Evolutionary conservation across 441 rosid genomes (phyloP).

Genomic region (Kokia cookei): DNA sequence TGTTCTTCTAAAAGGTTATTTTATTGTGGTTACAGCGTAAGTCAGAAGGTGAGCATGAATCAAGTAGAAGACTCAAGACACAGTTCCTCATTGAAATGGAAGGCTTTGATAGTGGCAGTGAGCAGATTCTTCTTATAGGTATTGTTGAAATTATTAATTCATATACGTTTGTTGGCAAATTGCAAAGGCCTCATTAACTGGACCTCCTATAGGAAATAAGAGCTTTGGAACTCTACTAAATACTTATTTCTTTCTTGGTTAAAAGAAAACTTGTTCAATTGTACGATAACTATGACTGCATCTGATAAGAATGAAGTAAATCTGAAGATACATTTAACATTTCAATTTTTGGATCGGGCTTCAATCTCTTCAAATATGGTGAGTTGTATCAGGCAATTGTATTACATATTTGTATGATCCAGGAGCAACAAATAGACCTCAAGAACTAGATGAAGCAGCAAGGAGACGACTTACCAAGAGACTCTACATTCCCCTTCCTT

Average conservation of each 20-base stretch:
- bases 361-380: neutral
- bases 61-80: slow-evolving; percentile 92
- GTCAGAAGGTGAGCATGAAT: slow-evolving; percentile 97
- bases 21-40: slow-evolving; percentile 58
- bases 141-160: slow-evolving; percentile 5
- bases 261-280: neutral
- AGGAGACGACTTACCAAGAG: slow-evolving; percentile 89
- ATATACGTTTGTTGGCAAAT: neutral
- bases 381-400: neutral
- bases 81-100: slow-evolving; percentile 98
- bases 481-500: slow-evolving; percentile 91
- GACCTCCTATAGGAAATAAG: neutral
- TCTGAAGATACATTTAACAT: neutral
- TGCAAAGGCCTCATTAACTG: neutral
- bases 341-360: neutral
- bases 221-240: neutral
- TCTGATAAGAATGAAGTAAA: neutral
- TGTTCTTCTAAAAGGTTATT: slow-evolving; percentile 11
- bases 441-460: slow-evolving; percentile 97
- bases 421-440: slow-evolving; percentile 99
- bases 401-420: slow-evolving; percentile 13
- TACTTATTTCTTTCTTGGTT: neutral
- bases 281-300: neutral
- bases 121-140: slow-evolving; percentile 94
- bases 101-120: slow-evolving; percentile 84